phyloP scores from a whole-genome alignment of 441 rosid genomes.

The Brassica balearica region DNA sequence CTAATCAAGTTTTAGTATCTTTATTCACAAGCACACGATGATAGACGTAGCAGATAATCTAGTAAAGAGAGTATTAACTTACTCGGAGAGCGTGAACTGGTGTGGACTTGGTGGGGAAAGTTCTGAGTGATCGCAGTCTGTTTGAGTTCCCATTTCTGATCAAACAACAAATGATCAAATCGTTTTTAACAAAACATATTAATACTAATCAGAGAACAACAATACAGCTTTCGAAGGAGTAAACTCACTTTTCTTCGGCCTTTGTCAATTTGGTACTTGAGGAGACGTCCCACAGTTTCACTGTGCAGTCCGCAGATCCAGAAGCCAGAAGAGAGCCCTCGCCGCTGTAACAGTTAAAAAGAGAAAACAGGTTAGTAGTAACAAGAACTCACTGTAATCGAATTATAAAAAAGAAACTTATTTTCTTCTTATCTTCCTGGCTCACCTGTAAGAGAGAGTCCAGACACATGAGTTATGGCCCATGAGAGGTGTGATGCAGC shows the following conservation, averaged over 20 bases:
- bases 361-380: constrained; percentile 1
- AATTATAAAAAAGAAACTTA: background rate
- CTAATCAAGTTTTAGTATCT: background rate
- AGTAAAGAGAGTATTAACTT: constrained; percentile 35
- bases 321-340: constrained; percentile 97
- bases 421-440: constrained; percentile 1
- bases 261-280: constrained; percentile 67
- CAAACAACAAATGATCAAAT: constrained; percentile 23
- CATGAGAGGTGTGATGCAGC: constrained; percentile 88
- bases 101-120: constrained; percentile 83
- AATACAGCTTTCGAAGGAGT: background rate
- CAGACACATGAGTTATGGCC: constrained; percentile 95
- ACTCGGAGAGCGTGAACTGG: constrained; percentile 84
- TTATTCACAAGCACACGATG: constrained; percentile 1
- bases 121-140: constrained; percentile 81
- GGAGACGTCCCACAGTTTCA: constrained; percentile 91
- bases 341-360: constrained; percentile 54
- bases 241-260: constrained; percentile 79
- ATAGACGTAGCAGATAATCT: background rate
- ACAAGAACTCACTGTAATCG: background rate
- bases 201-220: background rate
- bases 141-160: constrained; percentile 74
- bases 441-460: constrained; percentile 90
- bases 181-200: constrained; percentile 1
- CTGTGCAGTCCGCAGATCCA: constrained; percentile 96